phyloP scores from a whole-genome alignment of 257 asterid species.

The Knoxia roxburghii region DNA sequence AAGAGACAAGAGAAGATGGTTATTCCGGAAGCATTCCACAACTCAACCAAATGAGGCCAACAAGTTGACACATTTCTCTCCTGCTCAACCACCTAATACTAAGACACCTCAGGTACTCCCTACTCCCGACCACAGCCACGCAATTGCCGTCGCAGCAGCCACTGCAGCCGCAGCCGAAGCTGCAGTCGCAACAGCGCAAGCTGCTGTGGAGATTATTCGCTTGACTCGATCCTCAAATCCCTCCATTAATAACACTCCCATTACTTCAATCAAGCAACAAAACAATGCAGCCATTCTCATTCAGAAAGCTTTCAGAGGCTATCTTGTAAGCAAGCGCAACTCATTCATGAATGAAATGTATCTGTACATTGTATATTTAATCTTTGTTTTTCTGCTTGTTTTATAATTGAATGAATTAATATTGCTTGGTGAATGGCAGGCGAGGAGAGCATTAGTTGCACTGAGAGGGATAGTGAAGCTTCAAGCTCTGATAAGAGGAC shows the following conservation, averaged over 20 bases:
- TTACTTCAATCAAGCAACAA: slow-evolving; percentile 28
- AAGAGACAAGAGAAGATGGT: slow-evolving; percentile 74
- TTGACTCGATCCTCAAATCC: slow-evolving; percentile 37
- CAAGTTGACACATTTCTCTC: slow-evolving; percentile 13
- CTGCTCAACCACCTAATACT: slow-evolving; percentile 13
- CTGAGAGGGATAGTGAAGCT: slow-evolving; percentile 87
- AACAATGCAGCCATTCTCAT: slow-evolving; percentile 61
- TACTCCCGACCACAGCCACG: slow-evolving; percentile 57
- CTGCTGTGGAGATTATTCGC: slow-evolving; percentile 73
- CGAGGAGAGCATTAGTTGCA: slow-evolving; percentile 82
- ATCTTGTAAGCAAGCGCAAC: slow-evolving; percentile 34
- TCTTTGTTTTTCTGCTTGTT: not conserved
- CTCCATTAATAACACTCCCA: not conserved
- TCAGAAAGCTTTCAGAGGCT: slow-evolving; percentile 82
- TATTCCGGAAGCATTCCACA: slow-evolving; percentile 48
- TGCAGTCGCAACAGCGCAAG: slow-evolving; percentile 67
- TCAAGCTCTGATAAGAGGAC: slow-evolving; percentile 91
- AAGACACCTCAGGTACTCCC: slow-evolving; percentile 13
- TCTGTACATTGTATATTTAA: no score
- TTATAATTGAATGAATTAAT: no score
- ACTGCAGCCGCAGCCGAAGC: slow-evolving; percentile 78
- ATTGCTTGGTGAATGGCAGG: no score
- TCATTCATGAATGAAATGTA: no score
- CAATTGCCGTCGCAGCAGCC: slow-evolving; percentile 72
- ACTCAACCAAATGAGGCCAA: slow-evolving; percentile 20